Base-by-base conservation (phyloP, 805 yeast species). In the Sugiyamaella chiloensis region DNA sequence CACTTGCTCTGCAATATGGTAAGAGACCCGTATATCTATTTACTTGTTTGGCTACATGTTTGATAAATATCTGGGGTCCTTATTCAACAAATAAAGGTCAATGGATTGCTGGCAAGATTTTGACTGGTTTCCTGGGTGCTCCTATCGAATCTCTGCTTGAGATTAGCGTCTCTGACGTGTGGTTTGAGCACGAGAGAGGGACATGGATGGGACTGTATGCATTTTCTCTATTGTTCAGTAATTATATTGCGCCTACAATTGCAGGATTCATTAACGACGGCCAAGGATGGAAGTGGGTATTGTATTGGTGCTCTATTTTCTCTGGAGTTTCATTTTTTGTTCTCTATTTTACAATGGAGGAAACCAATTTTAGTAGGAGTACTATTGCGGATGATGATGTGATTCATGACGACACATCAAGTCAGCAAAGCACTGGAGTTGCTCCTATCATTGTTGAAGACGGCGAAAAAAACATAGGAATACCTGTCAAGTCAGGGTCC, bases 71-170 rank as follows among this genome's bases (percentile, higher is more conserved):
- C n/a, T n/a, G 59, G 72, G 36, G 36, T 11, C 8, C 69, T 79
- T 1, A 56, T 74, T 11, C 64, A 73, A 50, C 40, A 73, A 1
- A 76, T 73, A 48, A 58, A 65, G 44, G 63, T 73, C 32, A 77
- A 77, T 54, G 64, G 67, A 5, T 52, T 69, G 53, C 52, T 71
- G 42, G 72, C 79, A 2, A 81, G 46, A 71, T 78, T 48, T 51
- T 78, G 19, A 62, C 69, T 19, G 81, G 82, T 3, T 53, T 77
- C 21, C 69, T 74, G 50, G 75, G 78, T 16, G 69, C 34, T 4
- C 40, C 77, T 2, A 79, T 81, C 2, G 65, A 73, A 17, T 56
- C 75, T 41, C 73, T 78, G 1, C 75, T 78, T 16, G 80, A 80
- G 45, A 79, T 78, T 7, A 65, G 75, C 5, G 61, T 76, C 42